Percentiles rank a stretch among this genome's conserved stretches.
Conservation (phyloP, 2,329 filamentous ascomycete genomes). For the Fonsecaea pugnacius region DNA sequence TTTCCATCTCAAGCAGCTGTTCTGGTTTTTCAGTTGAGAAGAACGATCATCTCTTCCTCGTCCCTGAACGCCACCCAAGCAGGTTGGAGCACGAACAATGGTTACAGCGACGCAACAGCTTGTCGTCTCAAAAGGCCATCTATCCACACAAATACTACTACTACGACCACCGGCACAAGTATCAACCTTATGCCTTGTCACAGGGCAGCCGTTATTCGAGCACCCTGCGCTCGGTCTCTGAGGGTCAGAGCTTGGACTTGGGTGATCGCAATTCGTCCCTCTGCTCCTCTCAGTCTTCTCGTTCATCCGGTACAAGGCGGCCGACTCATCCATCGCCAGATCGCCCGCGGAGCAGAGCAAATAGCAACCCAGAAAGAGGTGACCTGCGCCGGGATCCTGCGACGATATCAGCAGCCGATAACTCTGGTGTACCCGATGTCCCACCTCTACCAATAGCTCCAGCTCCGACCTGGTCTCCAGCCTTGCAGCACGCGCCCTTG, state of each 20-base stretch:
- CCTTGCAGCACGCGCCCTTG: slow-evolving; percentile 29
- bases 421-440: background rate
- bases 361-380: slow-evolving; percentile 24
- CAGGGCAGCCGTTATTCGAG: slow-evolving; percentile 26
- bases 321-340: slow-evolving; percentile 8
- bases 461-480: slow-evolving; percentile 28
- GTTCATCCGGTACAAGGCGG: slow-evolving; percentile 6
- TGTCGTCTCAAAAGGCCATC: slow-evolving; percentile 32
- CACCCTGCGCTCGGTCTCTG: slow-evolving; percentile 28
- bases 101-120: slow-evolving; percentile 30
- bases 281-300: slow-evolving; percentile 23
- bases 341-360: slow-evolving; percentile 12
- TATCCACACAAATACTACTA: slow-evolving; percentile 25
- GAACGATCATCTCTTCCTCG: slow-evolving; percentile 18
- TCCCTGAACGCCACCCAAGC: slow-evolving; percentile 20
- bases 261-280: slow-evolving; percentile 21
- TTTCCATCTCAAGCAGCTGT: slow-evolving; percentile 19
- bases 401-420: background rate
- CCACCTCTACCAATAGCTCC: slow-evolving; percentile 22
- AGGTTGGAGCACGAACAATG: slow-evolving; percentile 30
- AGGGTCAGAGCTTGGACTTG: slow-evolving; percentile 25
- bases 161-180: slow-evolving; percentile 20
- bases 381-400: slow-evolving; percentile 5
- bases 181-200: slow-evolving; percentile 15
- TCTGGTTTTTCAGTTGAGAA: slow-evolving; percentile 23